phyloP scores from a whole-genome alignment of 2,329 filamentous ascomycete genomes.

The Cladophialophora yegresii region DNA sequence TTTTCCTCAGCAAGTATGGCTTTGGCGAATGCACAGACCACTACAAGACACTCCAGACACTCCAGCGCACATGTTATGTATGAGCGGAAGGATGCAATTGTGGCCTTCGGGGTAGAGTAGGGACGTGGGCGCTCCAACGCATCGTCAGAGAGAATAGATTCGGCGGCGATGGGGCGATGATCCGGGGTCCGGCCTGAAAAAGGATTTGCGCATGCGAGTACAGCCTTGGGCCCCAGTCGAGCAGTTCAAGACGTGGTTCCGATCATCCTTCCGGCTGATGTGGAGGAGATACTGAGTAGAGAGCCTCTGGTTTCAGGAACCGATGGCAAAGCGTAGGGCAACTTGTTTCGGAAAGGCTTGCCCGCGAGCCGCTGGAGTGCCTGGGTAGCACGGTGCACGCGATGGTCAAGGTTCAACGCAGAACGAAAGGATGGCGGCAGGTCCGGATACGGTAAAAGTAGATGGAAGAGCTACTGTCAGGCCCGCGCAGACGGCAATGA shows the following conservation, averaged over 20 bases:
- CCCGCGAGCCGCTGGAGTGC: neutral
- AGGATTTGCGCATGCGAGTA: neutral
- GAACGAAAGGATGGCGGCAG: neutral
- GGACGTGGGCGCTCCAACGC: neutral
- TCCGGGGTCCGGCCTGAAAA: neutral
- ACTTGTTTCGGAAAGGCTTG: neutral
- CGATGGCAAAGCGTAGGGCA: neutral
- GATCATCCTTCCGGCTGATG: neutral
- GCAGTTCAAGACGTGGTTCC: neutral
- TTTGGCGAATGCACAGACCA: constrained; percentile 14
- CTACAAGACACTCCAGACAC: neutral
- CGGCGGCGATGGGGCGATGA: neutral
- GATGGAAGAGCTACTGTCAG: neutral
- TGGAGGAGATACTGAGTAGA: neutral
- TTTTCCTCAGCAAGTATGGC: constrained; percentile 5
- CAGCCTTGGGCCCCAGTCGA: neutral
- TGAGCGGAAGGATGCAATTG: neutral
- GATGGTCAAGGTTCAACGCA: neutral
- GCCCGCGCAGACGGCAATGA: neutral
- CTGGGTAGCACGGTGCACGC: neutral
- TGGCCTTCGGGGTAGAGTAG: neutral
- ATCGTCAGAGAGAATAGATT: neutral
- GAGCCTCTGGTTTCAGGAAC: neutral
- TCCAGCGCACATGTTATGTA: constrained; percentile 14
- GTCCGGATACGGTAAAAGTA: neutral